Base-by-base conservation (phyloP, 176 grass and related monocot genomes). In the Carex kokanica region DNA sequence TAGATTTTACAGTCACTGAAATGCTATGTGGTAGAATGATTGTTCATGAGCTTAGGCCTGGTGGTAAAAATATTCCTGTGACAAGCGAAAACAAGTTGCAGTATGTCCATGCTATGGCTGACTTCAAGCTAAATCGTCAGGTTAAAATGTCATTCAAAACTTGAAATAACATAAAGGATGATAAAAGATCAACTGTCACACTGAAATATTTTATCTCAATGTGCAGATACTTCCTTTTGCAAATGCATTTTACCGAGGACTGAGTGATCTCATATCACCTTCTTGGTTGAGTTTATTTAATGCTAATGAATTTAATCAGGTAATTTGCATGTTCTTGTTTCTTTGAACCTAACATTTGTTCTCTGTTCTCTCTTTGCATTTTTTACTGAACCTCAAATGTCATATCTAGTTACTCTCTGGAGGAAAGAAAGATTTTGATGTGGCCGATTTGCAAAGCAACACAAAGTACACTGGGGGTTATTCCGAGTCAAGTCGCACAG, bases 261-360 rank as follows among this genome's bases (percentile, higher is more conserved):
- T 98, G 47, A 84, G 89, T 36, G 95, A 98, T 90, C 86, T 98
- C 38, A 95, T 98, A 55, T 93, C 86, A 69, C 90, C 92, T 82
- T 95, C 91, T 78, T 98, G 92, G 95, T 86, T 98, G 74, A 91
- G 84, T 68, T 91, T 98, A 86, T 98, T 98, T 82, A 98, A 98
- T 88, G 95, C 95, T 85, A 98, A 94, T 91, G 95, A 98, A 91
- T 98, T 98, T 83, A 98, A 95, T 85, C 95, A 98, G 95, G 95
- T 98, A 90, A 84, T 56, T 74, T 15, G 34, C 64, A 31, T 29
- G 51, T 77, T 77, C 49, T 27, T 32, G 73, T 77, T 55, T 77
- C 24, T 32, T 25, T 77, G 24, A 77, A 15, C 24, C 51, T 55
- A 75, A 75, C 31, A 77, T 77, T 21, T 53, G 6, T 5, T 24